A percentile compares a stretch with the other conserved stretches of the same genome.
phyloP scores from a whole-genome alignment of 805 yeast genomes.

The Nakazawaea anatomiae region DNA sequence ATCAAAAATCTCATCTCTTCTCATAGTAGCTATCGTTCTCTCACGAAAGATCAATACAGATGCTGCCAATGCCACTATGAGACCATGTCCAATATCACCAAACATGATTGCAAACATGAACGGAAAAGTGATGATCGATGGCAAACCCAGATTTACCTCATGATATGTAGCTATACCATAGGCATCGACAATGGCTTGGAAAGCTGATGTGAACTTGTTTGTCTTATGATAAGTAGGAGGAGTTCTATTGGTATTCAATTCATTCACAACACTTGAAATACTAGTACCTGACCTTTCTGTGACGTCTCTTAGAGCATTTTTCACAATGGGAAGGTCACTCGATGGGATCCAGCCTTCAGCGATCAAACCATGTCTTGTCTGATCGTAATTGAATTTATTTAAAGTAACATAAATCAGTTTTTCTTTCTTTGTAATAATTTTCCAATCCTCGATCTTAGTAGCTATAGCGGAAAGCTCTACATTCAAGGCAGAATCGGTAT shows the following conservation, averaged over 20 bases:
- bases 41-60: slow-evolving; percentile 68
- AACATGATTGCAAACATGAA: slow-evolving; percentile 99
- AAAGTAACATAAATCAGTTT: slow-evolving; percentile 75
- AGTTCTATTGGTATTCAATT: slow-evolving; percentile 67
- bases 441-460: slow-evolving; percentile 71
- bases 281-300: slow-evolving; percentile 42
- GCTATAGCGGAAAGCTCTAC: slow-evolving; percentile 79
- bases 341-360: slow-evolving; percentile 98
- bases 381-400: slow-evolving; percentile 77
- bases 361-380: slow-evolving; percentile 75
- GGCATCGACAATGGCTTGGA: slow-evolving; percentile 91
- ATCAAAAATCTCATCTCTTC: slow-evolving; percentile 89
- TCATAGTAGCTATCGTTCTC: slow-evolving; percentile 55
- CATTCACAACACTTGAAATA: slow-evolving; percentile 46
- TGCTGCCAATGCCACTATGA: slow-evolving; percentile 73
- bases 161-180: slow-evolving; percentile 91
- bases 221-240: slow-evolving; percentile 96
- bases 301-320: slow-evolving; percentile 57
- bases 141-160: slow-evolving; percentile 94
- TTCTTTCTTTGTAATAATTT: slow-evolving; percentile 64
- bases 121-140: slow-evolving; percentile 93
- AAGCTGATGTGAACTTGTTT: slow-evolving; percentile 91
- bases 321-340: slow-evolving; percentile 63
- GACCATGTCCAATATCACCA: slow-evolving; percentile 97
- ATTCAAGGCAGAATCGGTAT: slow-evolving; percentile 62